Conservation (phyloP, 2,329 filamentous ascomycete genomes). For the Davidsoniella australis region DNA sequence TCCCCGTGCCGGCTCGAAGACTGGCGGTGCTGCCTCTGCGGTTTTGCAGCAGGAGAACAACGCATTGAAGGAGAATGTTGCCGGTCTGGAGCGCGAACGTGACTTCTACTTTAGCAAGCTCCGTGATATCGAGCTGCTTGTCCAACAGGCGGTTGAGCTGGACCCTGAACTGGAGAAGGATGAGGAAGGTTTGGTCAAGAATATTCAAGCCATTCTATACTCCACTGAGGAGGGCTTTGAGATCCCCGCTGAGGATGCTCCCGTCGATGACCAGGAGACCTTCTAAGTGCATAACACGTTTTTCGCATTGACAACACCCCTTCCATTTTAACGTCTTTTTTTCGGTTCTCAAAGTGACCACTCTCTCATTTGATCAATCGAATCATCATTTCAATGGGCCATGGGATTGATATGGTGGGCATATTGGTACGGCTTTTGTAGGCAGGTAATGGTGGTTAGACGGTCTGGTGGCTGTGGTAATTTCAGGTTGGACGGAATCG, state of each 20-base stretch:
- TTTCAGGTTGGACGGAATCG: too few species aligned
- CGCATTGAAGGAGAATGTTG: conserved; percentile 87
- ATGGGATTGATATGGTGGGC: too few species aligned
- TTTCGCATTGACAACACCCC: conserved; percentile 2
- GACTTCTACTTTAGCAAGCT: conserved; percentile 99
- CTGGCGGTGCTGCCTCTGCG: conserved; percentile 34
- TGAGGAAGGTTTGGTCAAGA: conserved; percentile 79
- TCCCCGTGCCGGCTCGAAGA: conserved; percentile 22
- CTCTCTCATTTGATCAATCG: too few species aligned
- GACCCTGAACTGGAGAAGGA: conserved; percentile 89
- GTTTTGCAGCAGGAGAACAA: conserved; percentile 73
- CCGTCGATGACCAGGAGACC: conserved; percentile 61
- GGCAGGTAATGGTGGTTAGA: too few species aligned
- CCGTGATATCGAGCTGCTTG: conserved; percentile 83
- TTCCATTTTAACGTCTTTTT: neutral
- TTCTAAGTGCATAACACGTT: conserved; percentile 30
- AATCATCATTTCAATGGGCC: too few species aligned
- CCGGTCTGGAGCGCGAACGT: conserved; percentile 81
- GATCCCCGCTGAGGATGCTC: conserved; percentile 66
- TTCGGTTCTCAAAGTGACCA: too few species aligned
- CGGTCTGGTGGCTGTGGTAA: too few species aligned
- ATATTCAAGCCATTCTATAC: conserved; percentile 93
- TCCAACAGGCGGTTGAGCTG: conserved; percentile 84
- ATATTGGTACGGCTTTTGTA: too few species aligned
- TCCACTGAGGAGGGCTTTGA: conserved; percentile 89